phyloP scores from a whole-genome alignment of 495 filamentous ascomycete genomes.

The Neurospora sp. region DNA sequence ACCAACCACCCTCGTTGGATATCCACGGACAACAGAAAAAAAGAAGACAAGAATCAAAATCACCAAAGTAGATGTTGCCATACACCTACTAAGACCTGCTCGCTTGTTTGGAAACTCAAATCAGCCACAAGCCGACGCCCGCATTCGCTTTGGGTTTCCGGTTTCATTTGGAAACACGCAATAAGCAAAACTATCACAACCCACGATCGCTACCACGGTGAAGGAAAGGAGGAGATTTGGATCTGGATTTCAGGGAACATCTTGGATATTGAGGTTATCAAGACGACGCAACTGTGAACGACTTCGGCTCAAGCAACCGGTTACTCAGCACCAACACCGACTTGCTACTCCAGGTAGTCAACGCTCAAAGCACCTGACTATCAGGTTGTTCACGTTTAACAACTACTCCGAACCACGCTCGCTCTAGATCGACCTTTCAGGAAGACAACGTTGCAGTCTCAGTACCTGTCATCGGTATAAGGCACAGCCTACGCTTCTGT shows the following conservation, averaged over 20 bases:
- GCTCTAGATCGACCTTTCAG: background rate
- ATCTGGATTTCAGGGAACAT: conserved; percentile 2
- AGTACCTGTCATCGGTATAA: background rate
- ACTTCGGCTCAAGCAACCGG: background rate
- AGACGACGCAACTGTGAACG: background rate
- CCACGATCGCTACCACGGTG: conserved; percentile 25
- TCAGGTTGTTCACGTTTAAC: background rate
- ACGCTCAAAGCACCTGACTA: background rate
- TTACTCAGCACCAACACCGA: background rate
- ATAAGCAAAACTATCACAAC: background rate
- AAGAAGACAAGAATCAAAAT: background rate
- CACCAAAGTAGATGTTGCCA: conserved; percentile 10
- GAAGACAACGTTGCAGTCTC: background rate
- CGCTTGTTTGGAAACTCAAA: background rate
- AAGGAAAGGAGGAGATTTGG: conserved; percentile 7
- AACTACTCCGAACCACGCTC: background rate
- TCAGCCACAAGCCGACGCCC: background rate
- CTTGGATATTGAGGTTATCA: conserved; percentile 7
- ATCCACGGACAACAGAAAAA: background rate
- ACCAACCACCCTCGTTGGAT: conserved; percentile 4
- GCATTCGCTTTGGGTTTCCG: conserved; percentile 11
- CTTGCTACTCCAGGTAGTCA: background rate
- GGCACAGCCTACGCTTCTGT: conserved; percentile 14
- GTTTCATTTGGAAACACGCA: conserved; percentile 6
- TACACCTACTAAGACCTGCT: conserved; percentile 8